phyloP scores from a whole-genome alignment of 176 grass and related monocot species.

The Cenchrus americanus region DNA sequence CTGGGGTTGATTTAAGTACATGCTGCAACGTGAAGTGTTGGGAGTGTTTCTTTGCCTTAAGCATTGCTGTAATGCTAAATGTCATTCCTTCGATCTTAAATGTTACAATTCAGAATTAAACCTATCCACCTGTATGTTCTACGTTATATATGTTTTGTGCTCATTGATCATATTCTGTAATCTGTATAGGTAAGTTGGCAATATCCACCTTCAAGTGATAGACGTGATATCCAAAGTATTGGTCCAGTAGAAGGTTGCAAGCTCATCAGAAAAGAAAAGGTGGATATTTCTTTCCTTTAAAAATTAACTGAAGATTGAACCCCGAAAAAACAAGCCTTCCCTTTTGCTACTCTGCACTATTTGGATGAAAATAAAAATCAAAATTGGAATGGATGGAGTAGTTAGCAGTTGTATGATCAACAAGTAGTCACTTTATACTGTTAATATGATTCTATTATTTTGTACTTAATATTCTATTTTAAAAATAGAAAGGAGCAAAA shows the following conservation, averaged over 20 bases:
- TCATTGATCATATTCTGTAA: slow-evolving; percentile 34
- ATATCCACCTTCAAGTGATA: slow-evolving; percentile 88
- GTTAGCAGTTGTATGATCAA: too few species aligned
- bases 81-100: too few species aligned
- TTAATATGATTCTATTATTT: too few species aligned
- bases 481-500: too few species aligned
- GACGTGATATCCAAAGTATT: slow-evolving; percentile 81
- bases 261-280: slow-evolving; percentile 99
- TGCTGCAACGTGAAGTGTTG: slow-evolving; percentile 93
- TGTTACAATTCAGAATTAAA: background rate
- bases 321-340: background rate
- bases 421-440: too few species aligned
- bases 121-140: background rate
- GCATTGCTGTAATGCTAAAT: slow-evolving; percentile 1
- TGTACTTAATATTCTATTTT: too few species aligned
- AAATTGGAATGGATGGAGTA: too few species aligned
- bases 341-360: too few species aligned
- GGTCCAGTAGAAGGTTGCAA: slow-evolving; percentile 97
- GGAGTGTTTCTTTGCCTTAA: slow-evolving; percentile 34
- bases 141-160: too few species aligned
- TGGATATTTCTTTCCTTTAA: slow-evolving; percentile 27
- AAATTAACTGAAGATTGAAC: background rate
- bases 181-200: slow-evolving; percentile 93
- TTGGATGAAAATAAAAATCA: too few species aligned
- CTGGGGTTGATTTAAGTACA: too few species aligned